phyloP scores from a whole-genome alignment of 1,284 basidiomycete species.

The Tilletia setariae region DNA sequence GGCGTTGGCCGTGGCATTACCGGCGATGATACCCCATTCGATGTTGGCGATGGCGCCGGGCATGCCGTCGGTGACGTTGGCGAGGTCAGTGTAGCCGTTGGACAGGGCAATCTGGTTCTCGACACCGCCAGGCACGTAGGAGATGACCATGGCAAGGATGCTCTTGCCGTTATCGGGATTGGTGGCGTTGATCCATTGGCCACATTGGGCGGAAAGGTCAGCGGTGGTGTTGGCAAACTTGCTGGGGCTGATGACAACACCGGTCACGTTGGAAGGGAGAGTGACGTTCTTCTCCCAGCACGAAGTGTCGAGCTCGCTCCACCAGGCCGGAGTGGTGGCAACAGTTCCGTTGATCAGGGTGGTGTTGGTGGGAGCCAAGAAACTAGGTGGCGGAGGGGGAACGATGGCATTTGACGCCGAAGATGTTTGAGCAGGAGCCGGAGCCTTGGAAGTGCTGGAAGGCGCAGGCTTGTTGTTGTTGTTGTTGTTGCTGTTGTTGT shows the following conservation, averaged over 20 bases:
- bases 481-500: constrained; percentile 10
- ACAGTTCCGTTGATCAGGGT: constrained; percentile 21
- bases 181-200: constrained; percentile 41
- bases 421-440: constrained; percentile 27
- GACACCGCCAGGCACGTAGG: constrained; percentile 28
- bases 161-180: constrained; percentile 43
- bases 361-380: constrained; percentile 7
- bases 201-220: constrained; percentile 32
- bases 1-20: constrained; percentile 32
- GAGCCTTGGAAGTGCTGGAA: background rate
- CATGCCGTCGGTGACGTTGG: constrained; percentile 28
- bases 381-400: background rate
- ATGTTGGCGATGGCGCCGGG: constrained; percentile 33
- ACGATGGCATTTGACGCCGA: background rate
- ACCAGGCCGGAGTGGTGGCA: constrained; percentile 35
- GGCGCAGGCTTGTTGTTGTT: constrained; percentile 20
- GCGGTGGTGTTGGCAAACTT: constrained; percentile 26
- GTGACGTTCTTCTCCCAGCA: constrained; percentile 20
- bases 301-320: constrained; percentile 27
- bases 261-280: constrained; percentile 13
- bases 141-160: constrained; percentile 35
- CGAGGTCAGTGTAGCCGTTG: constrained; percentile 34
- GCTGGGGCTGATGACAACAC: constrained; percentile 33
- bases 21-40: constrained; percentile 42
- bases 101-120: constrained; percentile 28